Percentiles rank a stretch among this genome's conserved stretches.
phyloP scores from a whole-genome alignment of 1,284 basidiomycete species.

The Gymnopus androsaceus region DNA sequence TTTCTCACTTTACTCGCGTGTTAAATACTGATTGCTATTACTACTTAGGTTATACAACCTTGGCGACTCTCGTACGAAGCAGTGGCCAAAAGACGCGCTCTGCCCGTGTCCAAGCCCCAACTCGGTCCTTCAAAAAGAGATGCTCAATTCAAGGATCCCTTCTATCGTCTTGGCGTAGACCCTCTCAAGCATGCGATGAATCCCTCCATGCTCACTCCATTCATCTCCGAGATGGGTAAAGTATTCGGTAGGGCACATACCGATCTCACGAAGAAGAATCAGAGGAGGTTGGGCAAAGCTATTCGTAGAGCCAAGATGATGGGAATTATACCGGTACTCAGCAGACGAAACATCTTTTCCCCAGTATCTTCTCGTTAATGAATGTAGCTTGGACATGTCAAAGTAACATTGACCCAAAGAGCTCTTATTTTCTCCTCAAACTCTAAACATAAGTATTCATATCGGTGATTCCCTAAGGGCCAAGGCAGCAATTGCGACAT shows the following conservation, averaged over 20 bases:
- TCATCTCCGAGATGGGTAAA: slow-evolving; percentile 84
- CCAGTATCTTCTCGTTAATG: background rate
- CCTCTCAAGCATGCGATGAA: slow-evolving; percentile 73
- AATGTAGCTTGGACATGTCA: no score
- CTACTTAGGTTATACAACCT: slow-evolving; percentile 51
- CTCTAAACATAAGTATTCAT: no score
- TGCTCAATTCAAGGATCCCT: slow-evolving; percentile 62
- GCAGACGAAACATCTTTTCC: slow-evolving; percentile 34
- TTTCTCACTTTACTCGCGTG: background rate
- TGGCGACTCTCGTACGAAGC: slow-evolving; percentile 45
- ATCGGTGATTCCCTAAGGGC: no score
- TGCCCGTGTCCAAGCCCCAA: slow-evolving; percentile 29
- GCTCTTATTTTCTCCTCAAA: no score
- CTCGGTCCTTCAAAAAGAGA: slow-evolving; percentile 55
- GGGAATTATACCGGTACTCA: slow-evolving; percentile 80
- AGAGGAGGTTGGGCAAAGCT: slow-evolving; percentile 83
- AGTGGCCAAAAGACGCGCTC: slow-evolving; percentile 29
- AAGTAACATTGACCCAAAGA: no score
- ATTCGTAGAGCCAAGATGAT: slow-evolving; percentile 91
- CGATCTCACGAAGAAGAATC: slow-evolving; percentile 78
- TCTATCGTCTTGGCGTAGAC: slow-evolving; percentile 68
- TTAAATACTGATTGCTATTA: slow-evolving; percentile 5
- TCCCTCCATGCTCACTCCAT: slow-evolving; percentile 65
- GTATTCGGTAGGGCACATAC: slow-evolving; percentile 75
- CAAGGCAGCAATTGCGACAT: no score